phyloP scores from a whole-genome alignment of 495 filamentous ascomycete species.

The Neurospora sp. region DNA sequence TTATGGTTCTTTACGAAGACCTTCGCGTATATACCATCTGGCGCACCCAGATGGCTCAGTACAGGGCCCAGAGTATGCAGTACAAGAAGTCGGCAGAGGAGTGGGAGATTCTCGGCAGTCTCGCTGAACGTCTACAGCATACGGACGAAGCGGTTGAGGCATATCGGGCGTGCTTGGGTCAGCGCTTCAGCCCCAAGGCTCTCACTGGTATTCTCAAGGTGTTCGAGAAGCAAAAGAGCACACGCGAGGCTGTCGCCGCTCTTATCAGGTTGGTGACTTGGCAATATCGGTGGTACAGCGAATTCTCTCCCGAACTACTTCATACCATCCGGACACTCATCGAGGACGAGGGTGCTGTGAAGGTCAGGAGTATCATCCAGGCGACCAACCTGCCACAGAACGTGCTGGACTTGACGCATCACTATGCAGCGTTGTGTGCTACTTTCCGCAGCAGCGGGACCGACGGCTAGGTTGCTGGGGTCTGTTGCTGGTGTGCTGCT shows the following conservation, averaged over 20 bases:
- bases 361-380: constrained; percentile 93
- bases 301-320: constrained; percentile 90
- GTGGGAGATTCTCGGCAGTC: constrained; percentile 93
- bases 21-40: constrained; percentile 97
- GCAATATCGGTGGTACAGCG: constrained; percentile 99
- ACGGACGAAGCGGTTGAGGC: constrained; percentile 82
- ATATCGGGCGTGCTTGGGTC: constrained; percentile 70
- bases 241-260: constrained; percentile 62
- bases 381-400: constrained; percentile 87
- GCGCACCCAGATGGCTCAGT: constrained; percentile 94
- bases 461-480: constrained; percentile 49
- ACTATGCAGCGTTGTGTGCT: constrained; percentile 89
- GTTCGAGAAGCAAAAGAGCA: constrained; percentile 61
- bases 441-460: constrained; percentile 91
- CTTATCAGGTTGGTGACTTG: constrained; percentile 86
- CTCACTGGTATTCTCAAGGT: constrained; percentile 72
- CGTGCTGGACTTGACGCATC: constrained; percentile 88
- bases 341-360: constrained; percentile 95
- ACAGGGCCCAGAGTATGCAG: constrained; percentile 74
- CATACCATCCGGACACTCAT: constrained; percentile 83
- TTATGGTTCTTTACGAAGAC: constrained; percentile 98
- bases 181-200: constrained; percentile 83
- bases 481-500: not conserved
- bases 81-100: constrained; percentile 95
- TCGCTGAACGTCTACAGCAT: constrained; percentile 88